A percentile compares a stretch with the other conserved stretches of the same genome.
Conservation (phyloP, 2,329 filamentous ascomycete species). For the Fusarium goolgardi region DNA sequence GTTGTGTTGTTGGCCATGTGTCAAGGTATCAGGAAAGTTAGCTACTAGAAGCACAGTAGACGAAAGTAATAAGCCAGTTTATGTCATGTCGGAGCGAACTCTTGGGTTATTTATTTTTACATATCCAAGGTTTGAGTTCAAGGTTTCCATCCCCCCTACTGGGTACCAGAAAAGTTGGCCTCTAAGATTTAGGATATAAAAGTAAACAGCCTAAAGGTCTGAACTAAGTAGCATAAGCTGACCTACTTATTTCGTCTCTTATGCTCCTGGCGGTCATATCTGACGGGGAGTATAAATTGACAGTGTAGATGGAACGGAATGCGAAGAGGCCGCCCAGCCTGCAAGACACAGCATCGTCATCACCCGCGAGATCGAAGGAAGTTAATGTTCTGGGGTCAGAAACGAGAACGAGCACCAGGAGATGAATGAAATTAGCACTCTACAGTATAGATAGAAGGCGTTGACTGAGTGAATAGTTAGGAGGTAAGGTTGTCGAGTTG, state of each 20-base stretch:
- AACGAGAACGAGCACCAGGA: not conserved
- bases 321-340: slow-evolving; percentile 1
- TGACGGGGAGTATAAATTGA: not conserved
- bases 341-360: not conserved
- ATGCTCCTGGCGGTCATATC: not conserved
- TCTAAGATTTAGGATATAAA: no score
- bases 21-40: not conserved
- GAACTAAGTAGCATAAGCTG: no score
- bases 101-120: not conserved
- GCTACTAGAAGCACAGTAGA: not conserved
- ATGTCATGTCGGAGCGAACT: not conserved
- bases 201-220: no score
- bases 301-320: slow-evolving; percentile 2
- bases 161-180: no score
- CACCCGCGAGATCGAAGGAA: not conserved
- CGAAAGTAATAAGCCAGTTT: not conserved
- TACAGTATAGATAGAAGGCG: not conserved
- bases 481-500: not conserved
- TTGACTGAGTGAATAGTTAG: not conserved
- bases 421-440: not conserved
- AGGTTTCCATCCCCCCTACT: not conserved
- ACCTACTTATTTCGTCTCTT: no score
- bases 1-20: not conserved
- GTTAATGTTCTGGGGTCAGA: slow-evolving; percentile 14
- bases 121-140: not conserved